A percentile compares a stretch with the other conserved stretches of the same genome.
These are phyloP conservation scores for Populus simonii DNA, from an alignment of 345 rosid genomes.

Conservation along the genomic window DNA sequence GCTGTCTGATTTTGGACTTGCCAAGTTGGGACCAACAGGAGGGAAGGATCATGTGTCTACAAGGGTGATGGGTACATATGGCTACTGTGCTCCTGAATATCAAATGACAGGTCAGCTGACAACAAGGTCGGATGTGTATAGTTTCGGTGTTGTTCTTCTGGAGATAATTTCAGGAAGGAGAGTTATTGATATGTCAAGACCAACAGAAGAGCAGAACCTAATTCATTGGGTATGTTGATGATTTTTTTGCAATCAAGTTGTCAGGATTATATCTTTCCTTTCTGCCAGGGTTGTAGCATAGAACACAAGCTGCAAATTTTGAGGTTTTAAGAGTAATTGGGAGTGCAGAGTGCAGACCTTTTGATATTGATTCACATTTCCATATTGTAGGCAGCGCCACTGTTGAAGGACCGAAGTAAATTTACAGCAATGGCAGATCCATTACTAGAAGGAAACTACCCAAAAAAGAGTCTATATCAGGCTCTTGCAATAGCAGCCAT, in stretches of 20 bases:
- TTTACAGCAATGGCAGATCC: slow-evolving; percentile 47
- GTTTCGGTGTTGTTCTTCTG: slow-evolving; percentile 63
- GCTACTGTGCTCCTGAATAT: slow-evolving; percentile 71
- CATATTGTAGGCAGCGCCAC: slow-evolving; percentile 47
- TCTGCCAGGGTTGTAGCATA: not conserved
- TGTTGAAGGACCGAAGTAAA: slow-evolving; percentile 44
- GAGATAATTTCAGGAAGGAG: slow-evolving; percentile 63
- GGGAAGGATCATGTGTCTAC: slow-evolving; percentile 63
- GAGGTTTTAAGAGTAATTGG: not conserved
- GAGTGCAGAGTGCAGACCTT: no score
- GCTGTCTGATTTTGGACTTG: slow-evolving; percentile 72
- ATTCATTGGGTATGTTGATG: slow-evolving; percentile 47
- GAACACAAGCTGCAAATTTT: not conserved
- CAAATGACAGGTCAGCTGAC: slow-evolving; percentile 57
- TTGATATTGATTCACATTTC: not conserved
- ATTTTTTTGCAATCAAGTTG: not conserved
- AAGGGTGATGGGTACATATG: slow-evolving; percentile 77
- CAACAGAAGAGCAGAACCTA: slow-evolving; percentile 52
- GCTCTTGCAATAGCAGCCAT: slow-evolving; percentile 60
- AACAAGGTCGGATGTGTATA: slow-evolving; percentile 57
- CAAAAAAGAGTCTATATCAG: slow-evolving; percentile 53
- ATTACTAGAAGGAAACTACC: slow-evolving; percentile 45
- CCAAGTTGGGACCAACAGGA: slow-evolving; percentile 60
- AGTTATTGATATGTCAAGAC: slow-evolving; percentile 47
- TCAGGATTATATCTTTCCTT: not conserved